Percentiles rank a stretch among this genome's conserved stretches.
phyloP scores from a whole-genome alignment of 441 rosid species.

The Populus hybrid region DNA sequence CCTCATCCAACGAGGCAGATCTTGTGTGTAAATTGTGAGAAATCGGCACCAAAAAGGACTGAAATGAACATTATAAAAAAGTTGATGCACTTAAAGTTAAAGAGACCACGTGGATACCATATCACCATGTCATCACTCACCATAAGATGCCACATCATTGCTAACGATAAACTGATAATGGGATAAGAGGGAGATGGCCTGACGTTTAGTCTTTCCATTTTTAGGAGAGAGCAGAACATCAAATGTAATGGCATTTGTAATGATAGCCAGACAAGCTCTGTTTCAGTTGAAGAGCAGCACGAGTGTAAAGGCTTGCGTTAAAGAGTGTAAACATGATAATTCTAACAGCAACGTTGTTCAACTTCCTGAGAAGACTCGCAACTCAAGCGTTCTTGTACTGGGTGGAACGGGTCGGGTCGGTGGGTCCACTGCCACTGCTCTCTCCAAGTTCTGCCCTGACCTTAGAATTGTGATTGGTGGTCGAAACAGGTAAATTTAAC shows the following conservation, averaged over 20 bases:
- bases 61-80: background rate
- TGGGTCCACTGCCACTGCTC: constrained; percentile 89
- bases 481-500: constrained; percentile 57
- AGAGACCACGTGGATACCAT: background rate
- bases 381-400: constrained; percentile 68
- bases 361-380: constrained; percentile 40
- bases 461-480: constrained; percentile 66
- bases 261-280: constrained; percentile 35
- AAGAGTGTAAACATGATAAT: constrained; percentile 17
- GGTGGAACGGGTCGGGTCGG: constrained; percentile 99
- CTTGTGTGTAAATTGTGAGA: too few relatives aligned
- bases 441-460: constrained; percentile 75
- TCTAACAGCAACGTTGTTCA: constrained; percentile 19
- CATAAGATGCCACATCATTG: background rate
- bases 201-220: background rate
- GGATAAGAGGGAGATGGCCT: background rate
- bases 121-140: constrained; percentile 10
- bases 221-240: background rate
- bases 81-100: background rate
- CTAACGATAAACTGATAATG: background rate
- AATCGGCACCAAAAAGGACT: background rate
- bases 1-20: background rate
- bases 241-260: background rate
- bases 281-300: constrained; percentile 18
- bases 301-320: constrained; percentile 24